Evolutionary conservation across 805 yeast species (phyloP), one percentile per base, ranked within the genome.

Genomic region (Ogataea minuta): DNA sequence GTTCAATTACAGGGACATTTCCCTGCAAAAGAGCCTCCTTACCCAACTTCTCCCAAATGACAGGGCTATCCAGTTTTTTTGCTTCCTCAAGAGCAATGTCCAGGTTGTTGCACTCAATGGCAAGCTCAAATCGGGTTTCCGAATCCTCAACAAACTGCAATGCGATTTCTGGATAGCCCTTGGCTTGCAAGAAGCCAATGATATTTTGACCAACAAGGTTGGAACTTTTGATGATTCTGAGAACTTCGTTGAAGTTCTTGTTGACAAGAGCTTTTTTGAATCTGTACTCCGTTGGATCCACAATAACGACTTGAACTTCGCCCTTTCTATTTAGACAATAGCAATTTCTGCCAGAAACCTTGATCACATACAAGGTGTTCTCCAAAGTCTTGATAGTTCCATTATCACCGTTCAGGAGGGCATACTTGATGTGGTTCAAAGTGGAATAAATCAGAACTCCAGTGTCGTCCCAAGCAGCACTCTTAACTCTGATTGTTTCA

Each of bases 111-210:
- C 95, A 86, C 67, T 93, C 97, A 46, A 93, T 72, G 16, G 99
- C 97, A 53, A 93, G 74, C 54, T 93, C 99, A 56, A 93, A 91
- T 64, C 96, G 79, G 28, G 97, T 87, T 62, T 90, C 96, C 5
- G 98, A 84, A 61, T 93, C 99, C 65, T 89, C 84, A 38, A 93
- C 99, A 59, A 93, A 95, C 64, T 91, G 97, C 46, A 93, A 73
- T 2, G 99, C 99, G 63, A 93, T 81, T 66, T 93, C 99, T 19
- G 99, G 98, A 61, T 84, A 91, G 2, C 99, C 99, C 59, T 87
- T 79, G 69, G 90, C 84, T 63, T 93, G 95, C 56, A 93, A 74
- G 62, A 91, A 93, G 4, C 95, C 93, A 61, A 93, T 90, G 59
- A 93, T 93, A 62, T 90, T 88, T 69, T 95, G 97, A 49, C 99